These are phyloP conservation scores for Erodium maritimum DNA, from an alignment of 345 rosid species.

Conservation along the genomic window DNA sequence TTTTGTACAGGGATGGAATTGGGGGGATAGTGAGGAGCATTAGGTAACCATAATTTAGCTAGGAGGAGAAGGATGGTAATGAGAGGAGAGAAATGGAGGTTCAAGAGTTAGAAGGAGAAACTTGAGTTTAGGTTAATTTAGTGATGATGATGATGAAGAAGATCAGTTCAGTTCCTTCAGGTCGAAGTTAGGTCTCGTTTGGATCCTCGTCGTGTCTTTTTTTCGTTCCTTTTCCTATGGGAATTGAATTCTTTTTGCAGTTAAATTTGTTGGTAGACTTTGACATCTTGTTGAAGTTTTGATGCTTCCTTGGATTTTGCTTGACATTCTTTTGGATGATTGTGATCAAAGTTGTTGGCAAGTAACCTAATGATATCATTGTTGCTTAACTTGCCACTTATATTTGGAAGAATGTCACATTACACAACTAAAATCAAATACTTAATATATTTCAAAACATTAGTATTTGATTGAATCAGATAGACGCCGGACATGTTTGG, in stretches of 20 bases:
- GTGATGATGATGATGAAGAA: not conserved
- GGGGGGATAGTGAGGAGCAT: slow-evolving; percentile 15
- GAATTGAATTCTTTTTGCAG: slow-evolving; percentile 67
- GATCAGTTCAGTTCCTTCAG: slow-evolving; percentile 15
- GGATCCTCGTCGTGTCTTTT: slow-evolving; percentile 8
- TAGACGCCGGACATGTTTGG: too few species aligned
- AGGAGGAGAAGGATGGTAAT: slow-evolving; percentile 23
- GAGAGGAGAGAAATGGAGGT: slow-evolving; percentile 17
- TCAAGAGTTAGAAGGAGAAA: slow-evolving; percentile 7
- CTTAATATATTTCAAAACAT: too few species aligned
- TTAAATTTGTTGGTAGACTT: slow-evolving; percentile 29
- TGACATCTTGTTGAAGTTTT: slow-evolving; percentile 8
- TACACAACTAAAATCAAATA: too few species aligned
- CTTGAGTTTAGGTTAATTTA: slow-evolving; percentile 12
- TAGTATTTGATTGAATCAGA: too few species aligned
- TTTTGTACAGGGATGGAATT: slow-evolving; percentile 45
- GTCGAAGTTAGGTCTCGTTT: slow-evolving; percentile 18
- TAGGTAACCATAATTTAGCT: slow-evolving; percentile 28
- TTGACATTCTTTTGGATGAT: too few species aligned
- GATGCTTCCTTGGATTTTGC: too few species aligned
- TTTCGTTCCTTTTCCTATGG: slow-evolving; percentile 9
- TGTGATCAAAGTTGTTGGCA: too few species aligned
- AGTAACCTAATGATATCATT: too few species aligned
- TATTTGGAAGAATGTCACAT: too few species aligned
- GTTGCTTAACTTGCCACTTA: too few species aligned